Evolutionary conservation across 169 alveolate genomes (phyloP).

Genomic region (Cryptosporidium muris): DNA sequence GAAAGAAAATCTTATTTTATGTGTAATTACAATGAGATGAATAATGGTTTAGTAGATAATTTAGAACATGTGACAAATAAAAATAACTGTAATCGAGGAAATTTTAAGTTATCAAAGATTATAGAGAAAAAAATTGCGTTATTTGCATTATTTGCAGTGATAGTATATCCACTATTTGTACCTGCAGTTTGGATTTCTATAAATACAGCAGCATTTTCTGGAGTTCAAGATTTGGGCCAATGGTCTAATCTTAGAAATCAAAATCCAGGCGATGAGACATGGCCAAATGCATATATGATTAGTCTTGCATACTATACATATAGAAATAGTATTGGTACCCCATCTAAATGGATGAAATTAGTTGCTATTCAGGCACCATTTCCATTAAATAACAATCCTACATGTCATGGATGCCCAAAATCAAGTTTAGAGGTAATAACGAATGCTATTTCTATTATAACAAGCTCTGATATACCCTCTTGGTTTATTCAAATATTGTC

Average conservation of each 20-base stretch:
- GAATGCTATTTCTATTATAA: slow-evolving; percentile 60
- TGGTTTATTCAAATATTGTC: slow-evolving; percentile 61
- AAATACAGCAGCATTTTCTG: slow-evolving; percentile 49
- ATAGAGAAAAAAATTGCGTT: slow-evolving; percentile 4
- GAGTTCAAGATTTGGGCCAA: slow-evolving; percentile 30
- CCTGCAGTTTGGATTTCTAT: slow-evolving; percentile 59
- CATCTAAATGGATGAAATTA: slow-evolving; percentile 64
- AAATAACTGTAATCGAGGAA: not conserved
- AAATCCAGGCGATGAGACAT: slow-evolving; percentile 68
- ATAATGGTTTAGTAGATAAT: not conserved
- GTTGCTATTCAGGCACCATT: slow-evolving; percentile 65
- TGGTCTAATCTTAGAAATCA: slow-evolving; percentile 30
- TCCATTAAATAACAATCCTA: slow-evolving; percentile 60
- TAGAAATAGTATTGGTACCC: slow-evolving; percentile 54
- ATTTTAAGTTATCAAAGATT: slow-evolving; percentile 11
- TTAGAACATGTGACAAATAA: not conserved
- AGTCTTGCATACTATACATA: slow-evolving; percentile 29
- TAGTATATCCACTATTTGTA: slow-evolving; percentile 41
- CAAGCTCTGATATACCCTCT: slow-evolving; percentile 49
- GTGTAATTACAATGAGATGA: not conserved
- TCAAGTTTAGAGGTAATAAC: slow-evolving; percentile 54
- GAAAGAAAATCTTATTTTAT: not conserved
- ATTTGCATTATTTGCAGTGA: not conserved
- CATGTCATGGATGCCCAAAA: slow-evolving; percentile 67
- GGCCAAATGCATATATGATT: slow-evolving; percentile 67